A percentile compares a stretch with the other conserved stretches of the same genome.
Evolutionary conservation across 495 filamentous ascomycete species (phyloP).

Genomic region (Penicillium bialowiezense): DNA sequence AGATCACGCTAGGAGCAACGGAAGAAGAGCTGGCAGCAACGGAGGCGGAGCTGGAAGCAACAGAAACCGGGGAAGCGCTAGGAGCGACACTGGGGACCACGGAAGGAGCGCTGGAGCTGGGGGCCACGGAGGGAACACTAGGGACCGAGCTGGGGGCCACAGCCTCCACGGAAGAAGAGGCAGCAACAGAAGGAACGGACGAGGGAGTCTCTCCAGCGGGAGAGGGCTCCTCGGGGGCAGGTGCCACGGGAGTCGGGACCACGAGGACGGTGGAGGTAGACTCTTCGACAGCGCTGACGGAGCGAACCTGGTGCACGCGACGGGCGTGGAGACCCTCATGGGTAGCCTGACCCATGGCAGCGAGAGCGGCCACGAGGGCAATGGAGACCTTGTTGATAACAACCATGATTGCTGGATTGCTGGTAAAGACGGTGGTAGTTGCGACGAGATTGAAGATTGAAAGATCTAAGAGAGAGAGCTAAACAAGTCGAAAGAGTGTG

Average conservation of each 20-base stretch:
- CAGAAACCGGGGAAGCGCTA: not conserved
- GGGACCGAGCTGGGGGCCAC: slow-evolving; percentile 4
- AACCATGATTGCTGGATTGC: slow-evolving; percentile 30
- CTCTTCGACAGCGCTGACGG: slow-evolving; percentile 10
- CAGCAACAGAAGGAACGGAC: slow-evolving; percentile 2
- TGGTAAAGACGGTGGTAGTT: slow-evolving; percentile 28
- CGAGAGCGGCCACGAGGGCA: slow-evolving; percentile 48
- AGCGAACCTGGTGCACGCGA: slow-evolving; percentile 26
- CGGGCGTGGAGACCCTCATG: slow-evolving; percentile 34
- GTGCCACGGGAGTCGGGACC: slow-evolving; percentile 10
- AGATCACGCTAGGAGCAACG: not conserved
- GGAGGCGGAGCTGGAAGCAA: not conserved
- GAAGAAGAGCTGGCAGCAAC: not conserved
- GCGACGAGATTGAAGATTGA: slow-evolving; percentile 6
- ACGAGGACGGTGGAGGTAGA: slow-evolving; percentile 15
- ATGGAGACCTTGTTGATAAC: slow-evolving; percentile 48
- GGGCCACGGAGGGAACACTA: not conserved
- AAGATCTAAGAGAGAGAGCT: not conserved
- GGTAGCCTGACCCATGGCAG: slow-evolving; percentile 39
- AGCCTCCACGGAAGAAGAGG: slow-evolving; percentile 2
- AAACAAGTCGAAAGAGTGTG: slow-evolving; percentile 1
- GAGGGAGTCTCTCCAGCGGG: slow-evolving; percentile 9
- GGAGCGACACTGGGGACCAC: not conserved
- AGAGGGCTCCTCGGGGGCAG: slow-evolving; percentile 8
- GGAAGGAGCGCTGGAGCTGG: not conserved